Evolutionary conservation across 495 filamentous ascomycete genomes (phyloP).

Genomic region (Aspergillus diversus): DNA sequence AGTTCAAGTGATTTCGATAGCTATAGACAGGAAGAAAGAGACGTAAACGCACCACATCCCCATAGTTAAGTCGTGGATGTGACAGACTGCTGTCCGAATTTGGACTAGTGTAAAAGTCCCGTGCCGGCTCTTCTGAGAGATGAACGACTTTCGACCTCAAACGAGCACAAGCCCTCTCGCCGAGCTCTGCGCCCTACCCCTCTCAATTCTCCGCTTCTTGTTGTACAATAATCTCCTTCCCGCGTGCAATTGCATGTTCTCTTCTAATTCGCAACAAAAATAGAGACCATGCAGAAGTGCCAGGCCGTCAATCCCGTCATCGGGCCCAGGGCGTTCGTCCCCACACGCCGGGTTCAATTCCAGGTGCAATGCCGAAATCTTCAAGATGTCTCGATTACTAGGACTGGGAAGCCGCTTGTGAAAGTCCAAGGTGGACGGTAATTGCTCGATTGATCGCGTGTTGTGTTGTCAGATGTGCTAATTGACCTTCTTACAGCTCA

Average conservation of each 20-base stretch:
- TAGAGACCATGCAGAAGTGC: slow-evolving; percentile 57
- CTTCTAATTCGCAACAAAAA: slow-evolving; percentile 31
- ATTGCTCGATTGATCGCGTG: slow-evolving; percentile 38
- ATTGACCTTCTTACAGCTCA: slow-evolving; percentile 57
- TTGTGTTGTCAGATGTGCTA: slow-evolving; percentile 25
- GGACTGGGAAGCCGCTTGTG: slow-evolving; percentile 86
- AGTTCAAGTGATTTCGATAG: too few species aligned
- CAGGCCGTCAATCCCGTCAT: slow-evolving; percentile 50
- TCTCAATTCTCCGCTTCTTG: slow-evolving; percentile 31
- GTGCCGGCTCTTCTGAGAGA: slow-evolving; percentile 36
- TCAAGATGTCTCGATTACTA: slow-evolving; percentile 80
- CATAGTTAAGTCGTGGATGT: neutral
- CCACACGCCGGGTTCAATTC: slow-evolving; percentile 46
- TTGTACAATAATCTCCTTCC: slow-evolving; percentile 14
- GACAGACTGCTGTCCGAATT: slow-evolving; percentile 31
- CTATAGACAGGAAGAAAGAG: too few species aligned
- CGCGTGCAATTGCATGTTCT: slow-evolving; percentile 34
- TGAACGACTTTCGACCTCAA: slow-evolving; percentile 37
- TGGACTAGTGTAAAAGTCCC: slow-evolving; percentile 47
- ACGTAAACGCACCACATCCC: too few species aligned
- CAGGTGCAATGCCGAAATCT: slow-evolving; percentile 58
- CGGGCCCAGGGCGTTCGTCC: slow-evolving; percentile 46
- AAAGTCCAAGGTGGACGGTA: slow-evolving; percentile 83
- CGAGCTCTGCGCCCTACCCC: slow-evolving; percentile 39
- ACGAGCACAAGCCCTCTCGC: slow-evolving; percentile 37